Evolutionary conservation across 2,329 filamentous ascomycete genomes (phyloP).

Genomic region (Pestalotiopsis sp.): DNA sequence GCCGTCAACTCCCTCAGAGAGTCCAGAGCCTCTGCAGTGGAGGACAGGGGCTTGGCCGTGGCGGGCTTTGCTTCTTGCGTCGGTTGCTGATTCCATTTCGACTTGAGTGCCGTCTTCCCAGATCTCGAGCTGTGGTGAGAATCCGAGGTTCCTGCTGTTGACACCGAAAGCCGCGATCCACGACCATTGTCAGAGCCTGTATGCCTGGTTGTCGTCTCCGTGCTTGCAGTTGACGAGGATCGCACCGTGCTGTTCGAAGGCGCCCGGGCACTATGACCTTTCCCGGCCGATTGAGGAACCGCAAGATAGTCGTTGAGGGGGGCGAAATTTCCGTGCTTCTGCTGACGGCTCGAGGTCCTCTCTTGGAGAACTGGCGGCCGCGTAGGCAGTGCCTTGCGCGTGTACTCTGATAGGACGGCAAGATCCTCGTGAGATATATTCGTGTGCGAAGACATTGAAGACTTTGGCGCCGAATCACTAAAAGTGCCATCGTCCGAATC

Average conservation of each 20-base stretch:
- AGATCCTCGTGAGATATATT: constrained; percentile 25
- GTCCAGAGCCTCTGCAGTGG: constrained; percentile 24
- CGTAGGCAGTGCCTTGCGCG: constrained; percentile 17
- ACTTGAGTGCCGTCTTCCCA: constrained; percentile 27
- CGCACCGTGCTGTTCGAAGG: constrained; percentile 25
- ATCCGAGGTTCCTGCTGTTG: constrained; percentile 38
- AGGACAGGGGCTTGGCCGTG: constrained; percentile 36
- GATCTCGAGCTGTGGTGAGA: constrained; percentile 25
- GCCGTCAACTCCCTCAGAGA: neutral
- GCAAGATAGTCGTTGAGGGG: constrained; percentile 44
- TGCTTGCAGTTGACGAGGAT: constrained; percentile 28
- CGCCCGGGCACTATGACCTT: constrained; percentile 20
- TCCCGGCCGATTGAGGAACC: constrained; percentile 36
- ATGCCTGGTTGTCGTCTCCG: constrained; percentile 19
- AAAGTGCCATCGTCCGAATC: constrained; percentile 56
- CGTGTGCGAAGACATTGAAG: constrained; percentile 34
- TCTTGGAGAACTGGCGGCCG: constrained; percentile 22
- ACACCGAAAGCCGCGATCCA: constrained; percentile 40
- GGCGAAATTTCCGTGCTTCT: constrained; percentile 43
- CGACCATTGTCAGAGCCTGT: constrained; percentile 16
- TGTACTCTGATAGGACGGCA: constrained; percentile 20
- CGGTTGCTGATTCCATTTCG: constrained; percentile 23
- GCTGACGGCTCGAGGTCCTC: constrained; percentile 29
- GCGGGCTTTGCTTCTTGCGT: constrained; percentile 44
- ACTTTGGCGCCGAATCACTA: constrained; percentile 33